These are phyloP conservation scores for Sporobolomyces roseus DNA, from an alignment of 768 basidiomycete genomes.

Conservation along the genomic window DNA sequence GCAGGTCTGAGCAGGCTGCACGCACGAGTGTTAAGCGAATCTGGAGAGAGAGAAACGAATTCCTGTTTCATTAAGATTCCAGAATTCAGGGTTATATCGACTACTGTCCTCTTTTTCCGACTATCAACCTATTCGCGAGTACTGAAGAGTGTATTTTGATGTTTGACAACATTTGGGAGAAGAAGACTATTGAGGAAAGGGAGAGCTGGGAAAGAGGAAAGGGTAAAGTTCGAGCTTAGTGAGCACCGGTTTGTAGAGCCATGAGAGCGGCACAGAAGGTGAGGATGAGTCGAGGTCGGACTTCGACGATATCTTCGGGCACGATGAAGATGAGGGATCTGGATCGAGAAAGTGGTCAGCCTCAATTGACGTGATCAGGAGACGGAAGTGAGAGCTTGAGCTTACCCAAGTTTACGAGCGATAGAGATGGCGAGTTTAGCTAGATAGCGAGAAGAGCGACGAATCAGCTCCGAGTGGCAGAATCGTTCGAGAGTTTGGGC, in stretches of 20 bases:
- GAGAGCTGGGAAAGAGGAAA: too few species aligned
- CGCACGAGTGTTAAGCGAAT: too few species aligned
- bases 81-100: too few species aligned
- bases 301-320: slow-evolving; percentile 92
- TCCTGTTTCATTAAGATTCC: too few species aligned
- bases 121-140: too few species aligned
- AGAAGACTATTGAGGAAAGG: too few species aligned
- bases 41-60: too few species aligned
- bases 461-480: not conserved
- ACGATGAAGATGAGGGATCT: slow-evolving; percentile 86
- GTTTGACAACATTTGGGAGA: too few species aligned
- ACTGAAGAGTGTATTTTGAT: too few species aligned
- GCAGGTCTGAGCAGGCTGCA: too few species aligned
- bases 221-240: not conserved
- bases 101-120: too few species aligned
- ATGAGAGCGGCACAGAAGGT: slow-evolving; percentile 85
- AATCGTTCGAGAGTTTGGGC: slow-evolving; percentile 42
- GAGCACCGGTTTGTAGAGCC: slow-evolving; percentile 26
- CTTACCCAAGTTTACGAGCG: slow-evolving; percentile 75
- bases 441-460: slow-evolving; percentile 46
- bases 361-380: not conserved
- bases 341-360: slow-evolving; percentile 44
- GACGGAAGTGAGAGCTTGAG: not conserved
- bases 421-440: slow-evolving; percentile 97
- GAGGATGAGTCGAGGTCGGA: slow-evolving; percentile 82